These are phyloP conservation scores for Sungouiozyma ichnusensis DNA, from an alignment of 805 yeast species.

Conservation along the genomic window DNA sequence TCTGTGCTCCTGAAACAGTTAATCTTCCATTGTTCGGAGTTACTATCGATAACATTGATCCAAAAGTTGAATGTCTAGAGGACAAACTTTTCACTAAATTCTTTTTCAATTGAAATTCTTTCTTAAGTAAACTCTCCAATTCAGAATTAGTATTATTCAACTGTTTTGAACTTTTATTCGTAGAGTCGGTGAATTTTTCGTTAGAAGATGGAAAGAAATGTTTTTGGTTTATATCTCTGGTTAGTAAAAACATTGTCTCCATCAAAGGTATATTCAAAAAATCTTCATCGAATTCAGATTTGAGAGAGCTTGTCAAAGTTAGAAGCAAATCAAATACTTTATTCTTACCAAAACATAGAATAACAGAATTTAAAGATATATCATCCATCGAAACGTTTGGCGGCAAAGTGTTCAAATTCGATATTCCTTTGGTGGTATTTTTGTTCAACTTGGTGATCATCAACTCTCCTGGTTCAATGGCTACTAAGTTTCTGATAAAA, in stretches of 20 bases:
- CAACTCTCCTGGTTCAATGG: slow-evolving; percentile 60
- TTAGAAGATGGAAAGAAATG: slow-evolving; percentile 6
- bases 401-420: slow-evolving; percentile 35
- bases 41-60: slow-evolving; percentile 68
- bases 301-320: slow-evolving; percentile 59
- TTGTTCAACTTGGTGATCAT: slow-evolving; percentile 34
- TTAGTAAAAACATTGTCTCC: slow-evolving; percentile 58
- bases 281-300: slow-evolving; percentile 49
- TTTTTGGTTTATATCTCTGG: slow-evolving; percentile 42
- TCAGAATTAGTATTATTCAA: slow-evolving; percentile 31
- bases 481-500: slow-evolving; percentile 67
- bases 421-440: slow-evolving; percentile 26
- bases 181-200: not conserved
- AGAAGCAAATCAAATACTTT: slow-evolving; percentile 63
- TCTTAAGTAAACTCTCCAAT: slow-evolving; percentile 42
- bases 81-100: slow-evolving; percentile 41
- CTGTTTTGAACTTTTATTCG: slow-evolving; percentile 2
- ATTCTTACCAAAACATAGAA: slow-evolving; percentile 52
- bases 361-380: slow-evolving; percentile 48
- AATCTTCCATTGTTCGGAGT: slow-evolving; percentile 48
- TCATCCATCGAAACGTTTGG: slow-evolving; percentile 52
- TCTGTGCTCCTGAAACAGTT: slow-evolving; percentile 67
- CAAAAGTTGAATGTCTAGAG: slow-evolving; percentile 83
- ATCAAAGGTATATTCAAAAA: slow-evolving; percentile 52
- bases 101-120: slow-evolving; percentile 47